A percentile compares a stretch with the other conserved stretches of the same genome.
Conservation (phyloP, 768 basidiomycete genomes). For the Mycena kentingensis region DNA sequence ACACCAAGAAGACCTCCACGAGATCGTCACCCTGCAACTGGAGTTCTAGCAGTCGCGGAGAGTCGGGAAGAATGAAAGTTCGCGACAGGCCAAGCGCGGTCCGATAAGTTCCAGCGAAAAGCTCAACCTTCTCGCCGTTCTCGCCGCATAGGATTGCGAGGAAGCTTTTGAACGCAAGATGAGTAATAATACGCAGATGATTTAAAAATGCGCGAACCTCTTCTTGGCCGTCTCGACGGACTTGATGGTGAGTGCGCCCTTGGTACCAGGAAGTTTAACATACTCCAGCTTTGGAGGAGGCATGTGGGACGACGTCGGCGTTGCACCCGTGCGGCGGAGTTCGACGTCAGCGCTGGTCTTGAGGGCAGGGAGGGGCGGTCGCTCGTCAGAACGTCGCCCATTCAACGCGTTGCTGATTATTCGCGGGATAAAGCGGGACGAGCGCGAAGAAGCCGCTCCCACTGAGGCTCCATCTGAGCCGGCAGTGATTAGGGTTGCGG, state of each 20-base stretch:
- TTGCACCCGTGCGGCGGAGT: slow-evolving; percentile 33
- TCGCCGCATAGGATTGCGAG: slow-evolving; percentile 92
- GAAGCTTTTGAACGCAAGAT: slow-evolving; percentile 53
- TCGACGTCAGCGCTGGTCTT: slow-evolving; percentile 46
- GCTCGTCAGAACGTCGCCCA: slow-evolving; percentile 61
- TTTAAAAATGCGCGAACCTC: slow-evolving; percentile 51
- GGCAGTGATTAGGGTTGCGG: slow-evolving; percentile 24
- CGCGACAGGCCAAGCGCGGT: slow-evolving; percentile 90
- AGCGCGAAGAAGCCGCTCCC: slow-evolving; percentile 42
- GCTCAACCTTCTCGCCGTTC: slow-evolving; percentile 88
- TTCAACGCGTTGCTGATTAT: slow-evolving; percentile 67
- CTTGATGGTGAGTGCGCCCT: slow-evolving; percentile 79
- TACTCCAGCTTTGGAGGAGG: slow-evolving; percentile 88
- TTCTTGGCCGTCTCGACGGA: slow-evolving; percentile 89
- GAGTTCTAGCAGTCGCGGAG: slow-evolving; percentile 82
- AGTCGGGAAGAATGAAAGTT: slow-evolving; percentile 91
- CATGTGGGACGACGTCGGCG: slow-evolving; percentile 45
- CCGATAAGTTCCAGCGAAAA: slow-evolving; percentile 89
- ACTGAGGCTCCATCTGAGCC: slow-evolving; percentile 27
- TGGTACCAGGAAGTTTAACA: slow-evolving; percentile 90
- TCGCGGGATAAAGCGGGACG: slow-evolving; percentile 69
- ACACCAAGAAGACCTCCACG: slow-evolving; percentile 89
- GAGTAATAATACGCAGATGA: neutral
- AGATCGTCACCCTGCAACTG: slow-evolving; percentile 91
- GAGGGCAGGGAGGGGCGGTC: slow-evolving; percentile 37